These are phyloP conservation scores for Thalassia testudinum DNA, from an alignment of 116 monocot genomes.

Conservation along the genomic window DNA sequence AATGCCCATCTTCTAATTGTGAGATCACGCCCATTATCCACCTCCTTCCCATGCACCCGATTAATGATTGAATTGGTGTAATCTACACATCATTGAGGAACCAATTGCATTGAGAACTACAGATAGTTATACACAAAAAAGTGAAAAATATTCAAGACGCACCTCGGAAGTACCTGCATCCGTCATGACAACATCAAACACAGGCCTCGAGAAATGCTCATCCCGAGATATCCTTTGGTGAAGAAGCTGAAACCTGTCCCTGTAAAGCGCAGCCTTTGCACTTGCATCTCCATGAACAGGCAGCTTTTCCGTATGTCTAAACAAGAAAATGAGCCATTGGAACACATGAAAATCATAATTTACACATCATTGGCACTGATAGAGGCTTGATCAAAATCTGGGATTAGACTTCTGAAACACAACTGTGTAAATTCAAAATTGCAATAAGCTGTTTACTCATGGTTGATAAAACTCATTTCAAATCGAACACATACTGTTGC, in stretches of 20 bases:
- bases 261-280: slow-evolving; percentile 71
- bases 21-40: slow-evolving; percentile 98
- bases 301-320: slow-evolving; percentile 61
- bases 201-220: slow-evolving; percentile 70
- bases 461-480: too few species aligned
- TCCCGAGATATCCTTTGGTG: slow-evolving; percentile 86
- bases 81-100: slow-evolving; percentile 26
- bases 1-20: slow-evolving; percentile 88
- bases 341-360: too few species aligned
- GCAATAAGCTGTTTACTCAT: too few species aligned
- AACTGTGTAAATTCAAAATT: too few species aligned
- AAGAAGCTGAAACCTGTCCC: slow-evolving; percentile 75
- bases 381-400: too few species aligned
- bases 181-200: slow-evolving; percentile 42
- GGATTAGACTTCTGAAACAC: too few species aligned
- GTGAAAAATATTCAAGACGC: neutral
- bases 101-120: neutral
- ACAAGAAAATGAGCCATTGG: too few species aligned
- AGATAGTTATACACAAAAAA: neutral
- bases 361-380: too few species aligned
- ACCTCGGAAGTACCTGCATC: slow-evolving; percentile 66
- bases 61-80: slow-evolving; percentile 80
- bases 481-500: neutral
- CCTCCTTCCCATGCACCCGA: slow-evolving; percentile 78
- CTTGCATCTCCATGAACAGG: slow-evolving; percentile 69